These are phyloP conservation scores for Penicillium lagena DNA, from an alignment of 495 filamentous ascomycete genomes.

Conservation along the genomic window DNA sequence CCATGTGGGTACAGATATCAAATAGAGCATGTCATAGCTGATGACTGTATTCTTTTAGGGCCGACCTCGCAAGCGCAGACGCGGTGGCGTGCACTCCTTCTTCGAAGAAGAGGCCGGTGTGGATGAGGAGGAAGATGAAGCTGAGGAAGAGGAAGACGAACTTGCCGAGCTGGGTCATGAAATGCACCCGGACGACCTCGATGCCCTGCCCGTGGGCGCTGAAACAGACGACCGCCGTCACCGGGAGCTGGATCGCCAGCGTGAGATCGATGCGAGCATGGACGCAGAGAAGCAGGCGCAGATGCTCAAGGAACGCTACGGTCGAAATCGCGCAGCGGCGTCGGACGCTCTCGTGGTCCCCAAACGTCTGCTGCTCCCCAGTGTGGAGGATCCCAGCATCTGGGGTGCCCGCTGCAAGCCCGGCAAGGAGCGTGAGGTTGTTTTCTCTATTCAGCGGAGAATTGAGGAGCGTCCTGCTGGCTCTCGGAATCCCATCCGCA, in stretches of 20 bases:
- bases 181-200: constrained; percentile 83
- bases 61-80: constrained; percentile 72
- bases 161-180: constrained; percentile 80
- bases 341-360: constrained; percentile 63
- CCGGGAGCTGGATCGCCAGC: constrained; percentile 86
- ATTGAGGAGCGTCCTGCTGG: constrained; percentile 64
- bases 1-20: too few species aligned
- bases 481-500: constrained; percentile 69
- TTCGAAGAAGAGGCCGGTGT: constrained; percentile 96
- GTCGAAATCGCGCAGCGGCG: constrained; percentile 53
- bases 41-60: constrained; percentile 35
- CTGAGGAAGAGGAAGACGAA: constrained; percentile 84
- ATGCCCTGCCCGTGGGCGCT: constrained; percentile 69
- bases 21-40: too few species aligned
- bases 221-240: constrained; percentile 87
- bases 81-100: constrained; percentile 69
- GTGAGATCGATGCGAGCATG: constrained; percentile 74
- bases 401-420: constrained; percentile 92
- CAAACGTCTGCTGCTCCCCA: constrained; percentile 83
- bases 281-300: constrained; percentile 93
- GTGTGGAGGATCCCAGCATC: constrained; percentile 91
- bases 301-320: constrained; percentile 77
- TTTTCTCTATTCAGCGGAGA: constrained; percentile 80
- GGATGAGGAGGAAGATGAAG: constrained; percentile 88
- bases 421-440: constrained; percentile 87